phyloP scores from a whole-genome alignment of 2,329 filamentous ascomycete genomes.

The Phaeoacremonium minimum region DNA sequence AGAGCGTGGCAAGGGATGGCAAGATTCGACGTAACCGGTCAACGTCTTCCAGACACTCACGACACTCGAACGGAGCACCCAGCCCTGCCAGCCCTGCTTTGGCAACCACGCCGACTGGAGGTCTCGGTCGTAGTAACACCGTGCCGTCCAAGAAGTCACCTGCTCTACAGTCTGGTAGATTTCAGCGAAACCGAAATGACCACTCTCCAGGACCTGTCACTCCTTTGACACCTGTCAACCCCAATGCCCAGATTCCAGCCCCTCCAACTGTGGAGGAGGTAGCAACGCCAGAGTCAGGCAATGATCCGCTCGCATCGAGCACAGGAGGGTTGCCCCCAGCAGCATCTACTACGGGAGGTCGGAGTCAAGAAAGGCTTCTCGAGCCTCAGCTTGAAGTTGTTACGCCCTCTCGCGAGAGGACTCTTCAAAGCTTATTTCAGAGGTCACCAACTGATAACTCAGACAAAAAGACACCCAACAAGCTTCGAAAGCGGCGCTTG shows the following conservation, averaged over 20 bases:
- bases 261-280: conserved; percentile 29
- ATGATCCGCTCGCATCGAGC: conserved; percentile 7
- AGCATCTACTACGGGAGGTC: conserved; percentile 20
- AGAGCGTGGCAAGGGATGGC: conserved; percentile 78
- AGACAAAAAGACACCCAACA: conserved; percentile 76
- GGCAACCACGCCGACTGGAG: conserved; percentile 49
- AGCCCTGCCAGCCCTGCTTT: conserved; percentile 63
- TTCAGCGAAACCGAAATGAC: conserved; percentile 40
- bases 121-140: conserved; percentile 73
- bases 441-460: conserved; percentile 59
- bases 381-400: conserved; percentile 34
- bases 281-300: conserved; percentile 19
- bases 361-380: conserved; percentile 46
- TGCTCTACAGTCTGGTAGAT: conserved; percentile 62
- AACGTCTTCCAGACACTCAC: conserved; percentile 83
- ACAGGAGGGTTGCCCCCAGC: conserved; percentile 5
- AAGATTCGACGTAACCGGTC: conserved; percentile 84
- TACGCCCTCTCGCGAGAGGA: conserved; percentile 63
- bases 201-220: conserved; percentile 21
- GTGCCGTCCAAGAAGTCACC: conserved; percentile 88
- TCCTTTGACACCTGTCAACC: conserved; percentile 31
- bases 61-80: conserved; percentile 65
- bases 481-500: conserved; percentile 81
- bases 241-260: conserved; percentile 46
- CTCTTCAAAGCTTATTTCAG: conserved; percentile 66